These are phyloP conservation scores for Parietichytrium sp. DNA, from an alignment of 108 stramenopile genomes.

Conservation along the genomic window DNA sequence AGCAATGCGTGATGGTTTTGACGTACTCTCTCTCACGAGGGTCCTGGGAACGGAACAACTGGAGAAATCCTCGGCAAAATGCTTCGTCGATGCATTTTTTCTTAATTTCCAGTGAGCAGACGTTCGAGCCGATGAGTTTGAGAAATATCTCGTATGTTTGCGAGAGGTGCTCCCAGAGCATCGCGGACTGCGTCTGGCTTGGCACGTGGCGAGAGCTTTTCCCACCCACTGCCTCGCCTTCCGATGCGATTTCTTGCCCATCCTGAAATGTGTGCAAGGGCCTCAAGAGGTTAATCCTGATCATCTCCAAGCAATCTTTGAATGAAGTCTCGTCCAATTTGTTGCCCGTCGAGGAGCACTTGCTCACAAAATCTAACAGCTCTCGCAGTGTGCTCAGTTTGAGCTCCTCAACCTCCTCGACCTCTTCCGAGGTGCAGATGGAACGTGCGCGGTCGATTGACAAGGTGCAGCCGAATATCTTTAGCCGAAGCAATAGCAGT, in stretches of 20 bases:
- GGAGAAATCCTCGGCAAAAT: slow-evolving; percentile 28
- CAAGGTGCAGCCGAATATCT: slow-evolving; percentile 10
- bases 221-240: no score
- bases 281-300: not conserved
- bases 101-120: not conserved
- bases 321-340: not conserved
- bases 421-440: not conserved
- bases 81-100: slow-evolving; percentile 21
- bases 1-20: slow-evolving; percentile 46
- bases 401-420: not conserved
- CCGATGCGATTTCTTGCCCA: not conserved
- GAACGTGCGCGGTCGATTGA: not conserved
- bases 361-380: slow-evolving; percentile 19
- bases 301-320: not conserved
- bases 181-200: no score
- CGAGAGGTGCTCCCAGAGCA: slow-evolving; percentile 47
- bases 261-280: not conserved
- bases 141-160: slow-evolving; percentile 52
- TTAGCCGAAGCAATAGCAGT: slow-evolving; percentile 15
- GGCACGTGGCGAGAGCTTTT: no score
- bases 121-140: slow-evolving; percentile 32
- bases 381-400: not conserved
- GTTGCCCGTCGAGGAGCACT: not conserved
- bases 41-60: slow-evolving; percentile 44
- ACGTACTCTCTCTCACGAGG: slow-evolving; percentile 50